phyloP scores from a whole-genome alignment of 768 basidiomycete species.

The Tephrocybe sp. region DNA sequence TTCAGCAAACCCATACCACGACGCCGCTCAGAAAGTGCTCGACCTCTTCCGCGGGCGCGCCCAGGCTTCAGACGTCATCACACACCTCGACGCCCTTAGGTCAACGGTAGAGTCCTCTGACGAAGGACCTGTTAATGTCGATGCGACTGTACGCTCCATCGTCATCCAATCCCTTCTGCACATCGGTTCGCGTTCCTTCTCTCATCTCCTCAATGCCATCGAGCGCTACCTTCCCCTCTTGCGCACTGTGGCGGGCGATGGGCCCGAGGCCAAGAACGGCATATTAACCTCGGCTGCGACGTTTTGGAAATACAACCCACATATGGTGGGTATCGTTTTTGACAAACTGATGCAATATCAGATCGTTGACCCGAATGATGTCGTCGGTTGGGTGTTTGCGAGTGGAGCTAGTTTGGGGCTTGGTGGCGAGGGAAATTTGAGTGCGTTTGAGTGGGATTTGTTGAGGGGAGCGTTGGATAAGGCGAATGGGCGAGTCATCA shows the following conservation, averaged over 20 bases:
- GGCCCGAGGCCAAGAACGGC: conserved; percentile 58
- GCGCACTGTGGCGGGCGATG: conserved; percentile 50
- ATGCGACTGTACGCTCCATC: conserved; percentile 69
- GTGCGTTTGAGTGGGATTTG: conserved; percentile 81
- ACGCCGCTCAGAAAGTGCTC: conserved; percentile 75
- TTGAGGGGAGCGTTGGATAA: conserved; percentile 84
- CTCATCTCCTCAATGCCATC: conserved; percentile 95
- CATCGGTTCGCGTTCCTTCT: conserved; percentile 94
- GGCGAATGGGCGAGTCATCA: conserved; percentile 82
- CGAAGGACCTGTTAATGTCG: conserved; percentile 58
- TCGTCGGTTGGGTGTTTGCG: conserved; percentile 81
- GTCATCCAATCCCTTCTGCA: conserved; percentile 85
- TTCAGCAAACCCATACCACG: conserved; percentile 72
- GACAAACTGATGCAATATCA: conserved; percentile 99
- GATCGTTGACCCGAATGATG: conserved; percentile 91
- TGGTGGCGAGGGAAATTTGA: conserved; percentile 21
- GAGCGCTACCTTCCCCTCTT: conserved; percentile 87
- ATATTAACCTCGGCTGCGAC: conserved; percentile 66
- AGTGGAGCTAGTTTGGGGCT: conserved; percentile 35
- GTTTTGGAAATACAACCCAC: conserved; percentile 84
- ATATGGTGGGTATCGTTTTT: conserved; percentile 89
- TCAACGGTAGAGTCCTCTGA: conserved; percentile 59
- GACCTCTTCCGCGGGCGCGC: conserved; percentile 79
- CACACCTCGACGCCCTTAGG: conserved; percentile 69
- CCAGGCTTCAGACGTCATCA: conserved; percentile 77